These are phyloP conservation scores for Leccinum subfulvum DNA, from an alignment of 1,284 basidiomycete genomes.

Conservation along the genomic window DNA sequence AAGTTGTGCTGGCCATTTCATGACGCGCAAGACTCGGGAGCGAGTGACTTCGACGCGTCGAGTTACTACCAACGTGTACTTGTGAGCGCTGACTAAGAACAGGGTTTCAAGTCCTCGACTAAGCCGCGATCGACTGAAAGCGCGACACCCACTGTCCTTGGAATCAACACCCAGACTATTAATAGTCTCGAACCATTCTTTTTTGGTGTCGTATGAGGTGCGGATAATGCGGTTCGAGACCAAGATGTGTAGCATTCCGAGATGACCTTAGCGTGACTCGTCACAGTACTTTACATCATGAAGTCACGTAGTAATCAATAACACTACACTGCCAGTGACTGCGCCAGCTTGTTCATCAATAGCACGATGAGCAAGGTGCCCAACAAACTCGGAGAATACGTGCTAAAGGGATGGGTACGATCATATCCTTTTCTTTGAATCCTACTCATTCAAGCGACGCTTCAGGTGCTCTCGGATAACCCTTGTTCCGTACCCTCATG, in stretches of 20 bases:
- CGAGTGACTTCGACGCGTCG: background rate
- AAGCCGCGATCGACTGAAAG: background rate
- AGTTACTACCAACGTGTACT: background rate
- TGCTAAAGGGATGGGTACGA: conserved; percentile 76
- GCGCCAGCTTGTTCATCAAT: conserved; percentile 1
- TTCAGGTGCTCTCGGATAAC: conserved; percentile 64
- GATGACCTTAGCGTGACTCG: background rate
- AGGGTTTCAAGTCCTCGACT: background rate
- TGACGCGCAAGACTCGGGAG: conserved; percentile 33
- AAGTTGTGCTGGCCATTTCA: conserved; percentile 59
- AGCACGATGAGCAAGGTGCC: conserved; percentile 53
- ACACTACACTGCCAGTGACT: background rate
- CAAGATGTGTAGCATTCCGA: background rate
- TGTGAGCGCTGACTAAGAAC: background rate
- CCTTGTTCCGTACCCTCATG: conserved; percentile 58
- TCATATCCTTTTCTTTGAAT: background rate
- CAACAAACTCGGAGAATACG: conserved; percentile 60
- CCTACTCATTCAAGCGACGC: conserved; percentile 16
- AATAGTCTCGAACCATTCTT: too few relatives aligned
- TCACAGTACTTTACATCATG: background rate
- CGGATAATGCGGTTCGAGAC: too few relatives aligned
- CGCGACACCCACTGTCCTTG: background rate
- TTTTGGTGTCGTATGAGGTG: too few relatives aligned
- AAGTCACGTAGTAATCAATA: conserved; percentile 26
- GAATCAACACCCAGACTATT: background rate